Conservation (phyloP, 1,139 yeast genomes). For the Protomyces macrosporus region DNA sequence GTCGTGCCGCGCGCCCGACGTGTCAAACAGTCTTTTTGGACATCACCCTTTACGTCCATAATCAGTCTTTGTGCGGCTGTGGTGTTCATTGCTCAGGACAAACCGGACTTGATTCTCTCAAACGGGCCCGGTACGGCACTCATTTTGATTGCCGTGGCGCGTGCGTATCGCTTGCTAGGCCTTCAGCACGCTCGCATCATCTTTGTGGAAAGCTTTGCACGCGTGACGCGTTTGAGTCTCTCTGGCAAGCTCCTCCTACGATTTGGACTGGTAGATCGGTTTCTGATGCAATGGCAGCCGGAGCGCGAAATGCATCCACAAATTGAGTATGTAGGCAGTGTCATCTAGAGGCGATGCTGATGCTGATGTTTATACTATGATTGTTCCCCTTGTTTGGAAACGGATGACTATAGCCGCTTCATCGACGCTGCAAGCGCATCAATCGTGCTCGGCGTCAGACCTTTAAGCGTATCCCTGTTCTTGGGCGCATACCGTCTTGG, state of each 20-base stretch:
- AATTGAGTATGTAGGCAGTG: conserved; percentile 71
- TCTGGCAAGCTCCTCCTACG: conserved; percentile 61
- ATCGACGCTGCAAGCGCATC: conserved; percentile 13
- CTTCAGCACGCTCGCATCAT: conserved; percentile 53
- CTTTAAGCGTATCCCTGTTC: neutral
- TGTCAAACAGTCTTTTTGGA: conserved; percentile 58
- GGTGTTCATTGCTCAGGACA: conserved; percentile 34
- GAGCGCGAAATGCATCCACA: conserved; percentile 52
- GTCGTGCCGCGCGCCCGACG: conserved; percentile 67
- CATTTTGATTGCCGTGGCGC: conserved; percentile 61
- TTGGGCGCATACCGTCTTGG: neutral
- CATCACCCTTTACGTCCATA: conserved; percentile 53
- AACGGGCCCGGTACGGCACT: conserved; percentile 97
- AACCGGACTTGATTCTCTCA: conserved; percentile 48
- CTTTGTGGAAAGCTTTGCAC: conserved; percentile 82
- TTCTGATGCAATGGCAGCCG: conserved; percentile 86
- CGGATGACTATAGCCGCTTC: neutral
- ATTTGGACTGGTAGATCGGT: conserved; percentile 53
- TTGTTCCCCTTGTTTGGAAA: neutral
- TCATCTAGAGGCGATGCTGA: conserved; percentile 44
- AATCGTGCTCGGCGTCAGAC: neutral
- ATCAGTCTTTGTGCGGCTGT: conserved; percentile 35
- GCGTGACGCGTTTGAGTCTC: conserved; percentile 69
- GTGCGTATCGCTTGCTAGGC: conserved; percentile 50
- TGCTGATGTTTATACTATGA: neutral